Evolutionary conservation across 2,329 filamentous ascomycete species (phyloP).

Genomic region (Talaromyces amestolkiae): DNA sequence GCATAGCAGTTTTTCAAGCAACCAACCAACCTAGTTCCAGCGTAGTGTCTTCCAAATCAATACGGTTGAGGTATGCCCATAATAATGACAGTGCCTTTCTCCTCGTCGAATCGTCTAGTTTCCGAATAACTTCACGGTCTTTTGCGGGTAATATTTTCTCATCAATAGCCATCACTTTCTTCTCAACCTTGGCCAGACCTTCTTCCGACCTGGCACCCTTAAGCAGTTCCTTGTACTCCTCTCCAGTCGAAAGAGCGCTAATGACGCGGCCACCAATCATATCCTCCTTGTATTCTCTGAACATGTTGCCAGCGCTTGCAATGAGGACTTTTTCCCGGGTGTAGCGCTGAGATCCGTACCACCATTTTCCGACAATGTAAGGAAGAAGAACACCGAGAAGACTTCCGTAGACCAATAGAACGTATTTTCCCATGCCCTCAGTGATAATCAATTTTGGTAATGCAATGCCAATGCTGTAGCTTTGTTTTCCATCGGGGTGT

Average conservation of each 20-base stretch:
- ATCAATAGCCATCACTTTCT: conserved; percentile 63
- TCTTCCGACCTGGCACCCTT: conserved; percentile 75
- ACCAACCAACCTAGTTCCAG: conserved; percentile 61
- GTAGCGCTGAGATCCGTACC: conserved; percentile 91
- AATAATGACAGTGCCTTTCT: conserved; percentile 85
- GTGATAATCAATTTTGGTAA: conserved; percentile 89
- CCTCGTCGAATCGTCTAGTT: conserved; percentile 74
- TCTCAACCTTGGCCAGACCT: conserved; percentile 79
- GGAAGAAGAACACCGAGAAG: conserved; percentile 87
- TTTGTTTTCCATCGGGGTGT: conserved; percentile 96
- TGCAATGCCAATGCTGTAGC: conserved; percentile 95
- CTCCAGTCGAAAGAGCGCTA: conserved; percentile 75
- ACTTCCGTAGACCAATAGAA: conserved; percentile 82
- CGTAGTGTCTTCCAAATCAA: conserved; percentile 74
- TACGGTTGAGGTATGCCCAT: conserved; percentile 90
- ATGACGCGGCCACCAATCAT: conserved; percentile 79
- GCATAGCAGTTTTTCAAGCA: neutral
- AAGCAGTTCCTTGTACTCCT: conserved; percentile 76
- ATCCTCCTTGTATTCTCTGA: conserved; percentile 85
- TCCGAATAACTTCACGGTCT: conserved; percentile 73
- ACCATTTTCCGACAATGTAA: conserved; percentile 94
- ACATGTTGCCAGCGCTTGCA: conserved; percentile 90
- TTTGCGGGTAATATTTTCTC: conserved; percentile 63
- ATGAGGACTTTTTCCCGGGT: conserved; percentile 93
- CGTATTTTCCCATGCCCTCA: conserved; percentile 92